Conservation (phyloP, 768 basidiomycete genomes). For the Coprinopsis sp. region DNA sequence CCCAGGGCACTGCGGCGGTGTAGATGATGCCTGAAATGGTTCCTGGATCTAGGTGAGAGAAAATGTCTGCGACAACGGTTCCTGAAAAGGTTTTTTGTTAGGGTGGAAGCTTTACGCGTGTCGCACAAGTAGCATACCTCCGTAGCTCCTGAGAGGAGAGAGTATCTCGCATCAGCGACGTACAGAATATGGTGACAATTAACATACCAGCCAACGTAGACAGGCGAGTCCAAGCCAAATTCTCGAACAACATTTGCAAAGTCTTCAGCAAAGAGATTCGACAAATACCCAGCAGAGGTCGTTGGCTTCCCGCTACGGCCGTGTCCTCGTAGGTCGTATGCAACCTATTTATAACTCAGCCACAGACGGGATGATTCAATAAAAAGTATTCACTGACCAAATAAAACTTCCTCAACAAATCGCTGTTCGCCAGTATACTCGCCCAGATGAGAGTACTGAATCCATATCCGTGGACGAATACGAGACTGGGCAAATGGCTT, state of each 20-base stretch:
- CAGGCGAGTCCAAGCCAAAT: slow-evolving; percentile 23
- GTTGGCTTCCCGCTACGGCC: slow-evolving; percentile 30
- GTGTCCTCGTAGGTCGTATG: slow-evolving; percentile 31
- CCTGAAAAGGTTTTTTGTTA: no score
- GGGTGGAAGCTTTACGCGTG: no score
- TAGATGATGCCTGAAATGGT: no score
- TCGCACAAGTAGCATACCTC: no score
- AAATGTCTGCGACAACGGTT: no score
- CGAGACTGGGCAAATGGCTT: slow-evolving; percentile 29
- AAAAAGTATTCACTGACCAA: slow-evolving; percentile 16
- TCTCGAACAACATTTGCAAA: slow-evolving; percentile 26
- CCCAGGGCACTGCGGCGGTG: no score
- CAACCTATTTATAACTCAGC: slow-evolving; percentile 20
- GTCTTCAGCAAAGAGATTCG: slow-evolving; percentile 27
- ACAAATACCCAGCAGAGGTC: slow-evolving; percentile 20
- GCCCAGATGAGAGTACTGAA: slow-evolving; percentile 32
- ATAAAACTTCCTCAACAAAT: slow-evolving; percentile 20
- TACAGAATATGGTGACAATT: no score
- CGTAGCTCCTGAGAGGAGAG: no score
- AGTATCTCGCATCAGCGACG: no score
- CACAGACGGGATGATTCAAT: not conserved
- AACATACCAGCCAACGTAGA: no score
- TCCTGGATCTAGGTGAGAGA: no score
- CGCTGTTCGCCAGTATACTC: slow-evolving; percentile 28
- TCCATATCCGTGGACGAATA: slow-evolving; percentile 38